Evolutionary conservation across 2,329 filamentous ascomycete species (phyloP).

Genomic region (Colletotrichum cordylinicola): DNA sequence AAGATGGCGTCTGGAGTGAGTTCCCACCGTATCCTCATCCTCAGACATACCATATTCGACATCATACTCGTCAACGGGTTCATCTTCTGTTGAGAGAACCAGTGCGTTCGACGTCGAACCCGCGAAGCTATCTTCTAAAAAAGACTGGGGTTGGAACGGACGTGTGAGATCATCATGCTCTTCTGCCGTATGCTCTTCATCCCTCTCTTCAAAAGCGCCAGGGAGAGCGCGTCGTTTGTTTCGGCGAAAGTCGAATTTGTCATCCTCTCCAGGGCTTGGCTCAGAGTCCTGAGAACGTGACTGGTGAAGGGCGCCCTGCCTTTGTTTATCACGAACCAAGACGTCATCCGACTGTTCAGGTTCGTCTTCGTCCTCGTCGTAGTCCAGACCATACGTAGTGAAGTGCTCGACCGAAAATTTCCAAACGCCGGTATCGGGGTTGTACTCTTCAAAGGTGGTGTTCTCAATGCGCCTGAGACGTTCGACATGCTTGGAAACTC

Average conservation of each 20-base stretch:
- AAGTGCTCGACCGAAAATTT: constrained; percentile 94
- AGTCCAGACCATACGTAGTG: constrained; percentile 91
- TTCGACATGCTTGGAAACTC: constrained; percentile 81
- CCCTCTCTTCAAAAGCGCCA: constrained; percentile 78
- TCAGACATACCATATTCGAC: constrained; percentile 79
- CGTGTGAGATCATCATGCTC: constrained; percentile 45
- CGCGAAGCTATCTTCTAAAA: constrained; percentile 93
- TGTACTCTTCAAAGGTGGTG: constrained; percentile 84
- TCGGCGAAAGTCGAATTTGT: constrained; percentile 62
- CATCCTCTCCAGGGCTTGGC: constrained; percentile 47
- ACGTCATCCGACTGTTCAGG: constrained; percentile 32
- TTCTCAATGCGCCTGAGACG: constrained; percentile 79
- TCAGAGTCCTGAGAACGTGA: constrained; percentile 38
- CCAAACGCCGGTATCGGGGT: constrained; percentile 84
- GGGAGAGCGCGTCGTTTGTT: constrained; percentile 62
- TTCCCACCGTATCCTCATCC: constrained; percentile 78
- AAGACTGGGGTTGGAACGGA: constrained; percentile 67
- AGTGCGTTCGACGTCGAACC: constrained; percentile 72
- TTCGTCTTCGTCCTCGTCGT: constrained; percentile 73
- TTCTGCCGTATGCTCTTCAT: constrained; percentile 50
- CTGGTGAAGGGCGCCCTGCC: background rate
- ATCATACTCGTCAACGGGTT: constrained; percentile 61
- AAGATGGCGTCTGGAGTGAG: constrained; percentile 75
- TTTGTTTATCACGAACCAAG: background rate
- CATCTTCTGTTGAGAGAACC: constrained; percentile 67